A percentile compares a stretch with the other conserved stretches of the same genome.
Evolutionary conservation across 768 basidiomycete species (phyloP).

Genomic region (Terana coerulea): DNA sequence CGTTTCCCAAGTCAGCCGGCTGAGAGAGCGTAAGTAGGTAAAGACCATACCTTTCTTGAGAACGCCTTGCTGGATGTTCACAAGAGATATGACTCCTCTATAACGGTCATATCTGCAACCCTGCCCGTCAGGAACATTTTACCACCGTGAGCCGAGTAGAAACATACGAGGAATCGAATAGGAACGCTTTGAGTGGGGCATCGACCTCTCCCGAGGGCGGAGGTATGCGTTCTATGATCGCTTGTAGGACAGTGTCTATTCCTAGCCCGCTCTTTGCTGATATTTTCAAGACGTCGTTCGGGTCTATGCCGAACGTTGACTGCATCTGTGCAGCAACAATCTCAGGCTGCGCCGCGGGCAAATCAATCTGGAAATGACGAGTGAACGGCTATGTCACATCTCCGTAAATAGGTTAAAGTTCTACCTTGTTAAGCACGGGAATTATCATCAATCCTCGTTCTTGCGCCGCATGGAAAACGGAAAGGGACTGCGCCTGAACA

Average conservation of each 20-base stretch:
- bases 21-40: not conserved
- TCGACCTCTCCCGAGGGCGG: constrained; percentile 57
- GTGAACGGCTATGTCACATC: not conserved
- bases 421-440: constrained; percentile 90
- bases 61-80: constrained; percentile 76
- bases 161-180: constrained; percentile 89
- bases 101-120: constrained; percentile 82
- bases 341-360: constrained; percentile 84
- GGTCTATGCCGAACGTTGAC: constrained; percentile 77
- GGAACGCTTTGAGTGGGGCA: constrained; percentile 71
- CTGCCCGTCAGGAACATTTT: not conserved
- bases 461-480: constrained; percentile 85
- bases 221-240: constrained; percentile 82
- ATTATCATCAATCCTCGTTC: constrained; percentile 81
- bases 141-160: constrained; percentile 2
- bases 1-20: too few species aligned
- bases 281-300: constrained; percentile 69
- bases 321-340: constrained; percentile 78
- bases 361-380: constrained; percentile 65
- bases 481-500: constrained; percentile 95
- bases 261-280: constrained; percentile 93
- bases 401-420: too few species aligned
- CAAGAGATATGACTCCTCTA: constrained; percentile 90
- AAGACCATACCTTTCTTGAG: constrained; percentile 66
- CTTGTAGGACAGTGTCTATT: constrained; percentile 70